Percentiles rank a stretch among this genome's conserved stretches.
These are phyloP conservation scores for Linnemannia zychae DNA, from an alignment of 192 early-diverging fungal species.

Conservation along the genomic window DNA sequence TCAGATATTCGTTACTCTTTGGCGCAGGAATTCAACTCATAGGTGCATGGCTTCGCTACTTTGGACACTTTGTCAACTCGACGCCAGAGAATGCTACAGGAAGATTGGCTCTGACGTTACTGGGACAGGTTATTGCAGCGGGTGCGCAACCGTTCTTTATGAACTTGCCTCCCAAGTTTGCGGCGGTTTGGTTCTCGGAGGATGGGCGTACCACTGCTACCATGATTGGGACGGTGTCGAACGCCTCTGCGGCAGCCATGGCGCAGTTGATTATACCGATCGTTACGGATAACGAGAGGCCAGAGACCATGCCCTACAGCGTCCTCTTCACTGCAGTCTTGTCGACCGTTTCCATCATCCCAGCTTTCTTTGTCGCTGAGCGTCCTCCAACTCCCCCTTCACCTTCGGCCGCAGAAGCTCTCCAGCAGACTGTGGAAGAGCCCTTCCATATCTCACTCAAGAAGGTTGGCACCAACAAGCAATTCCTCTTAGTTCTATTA, in stretches of 20 bases:
- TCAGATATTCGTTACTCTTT: constrained; percentile 51
- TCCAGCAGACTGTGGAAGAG: constrained; percentile 12
- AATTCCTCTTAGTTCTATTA: constrained; percentile 19
- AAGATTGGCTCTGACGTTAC: constrained; percentile 40
- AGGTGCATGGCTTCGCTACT: constrained; percentile 61
- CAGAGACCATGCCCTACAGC: constrained; percentile 15
- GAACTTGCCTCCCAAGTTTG: constrained; percentile 65
- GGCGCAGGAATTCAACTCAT: constrained; percentile 49
- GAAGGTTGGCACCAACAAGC: constrained; percentile 25
- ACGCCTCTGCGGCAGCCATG: constrained; percentile 58
- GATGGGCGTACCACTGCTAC: constrained; percentile 58
- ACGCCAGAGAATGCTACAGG: constrained; percentile 24
- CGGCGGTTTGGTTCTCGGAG: constrained; percentile 62
- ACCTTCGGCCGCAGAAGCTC: constrained; percentile 42
- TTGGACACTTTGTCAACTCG: constrained; percentile 43
- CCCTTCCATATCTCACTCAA: constrained; percentile 33
- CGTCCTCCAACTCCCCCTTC: constrained; percentile 59
- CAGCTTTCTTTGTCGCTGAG: constrained; percentile 55
- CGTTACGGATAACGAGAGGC: constrained; percentile 30
- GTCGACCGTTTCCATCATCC: constrained; percentile 42
- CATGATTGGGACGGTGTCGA: constrained; percentile 60
- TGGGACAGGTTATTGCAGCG: constrained; percentile 62
- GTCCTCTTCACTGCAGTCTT: constrained; percentile 57
- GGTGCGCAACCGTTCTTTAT: constrained; percentile 65
- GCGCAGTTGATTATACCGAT: constrained; percentile 60